phyloP scores from a whole-genome alignment of 331 rosid genomes.

The Rosa hybrid region DNA sequence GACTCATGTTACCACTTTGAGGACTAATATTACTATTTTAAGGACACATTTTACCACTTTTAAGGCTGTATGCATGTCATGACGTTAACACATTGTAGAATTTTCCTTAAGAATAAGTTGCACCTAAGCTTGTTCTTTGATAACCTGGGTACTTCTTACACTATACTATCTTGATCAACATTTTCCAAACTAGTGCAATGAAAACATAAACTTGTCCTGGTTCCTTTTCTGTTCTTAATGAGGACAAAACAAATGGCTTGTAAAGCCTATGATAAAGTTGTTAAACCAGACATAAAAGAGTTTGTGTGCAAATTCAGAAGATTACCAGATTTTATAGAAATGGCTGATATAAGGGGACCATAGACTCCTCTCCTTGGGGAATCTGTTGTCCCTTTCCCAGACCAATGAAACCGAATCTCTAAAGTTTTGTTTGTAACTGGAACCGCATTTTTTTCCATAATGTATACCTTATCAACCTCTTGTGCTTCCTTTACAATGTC shows the following conservation, averaged over 20 bases:
- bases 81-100: no score
- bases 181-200: no score
- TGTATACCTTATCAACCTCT: constrained; percentile 28
- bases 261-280: neutral
- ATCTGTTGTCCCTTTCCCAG: constrained; percentile 33
- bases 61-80: no score
- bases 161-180: neutral
- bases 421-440: constrained; percentile 15
- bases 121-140: neutral
- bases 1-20: no score
- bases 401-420: constrained; percentile 32
- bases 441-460: neutral
- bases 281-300: neutral
- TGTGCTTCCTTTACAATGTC: constrained; percentile 32
- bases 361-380: constrained; percentile 37
- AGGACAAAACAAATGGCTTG: neutral
- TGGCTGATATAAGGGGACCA: constrained; percentile 49
- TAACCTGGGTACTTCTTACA: no score
- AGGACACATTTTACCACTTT: no score
- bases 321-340: constrained; percentile 36
- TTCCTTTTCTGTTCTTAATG: neutral
- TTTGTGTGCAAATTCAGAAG: neutral
- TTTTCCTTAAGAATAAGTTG: no score
- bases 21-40: no score
- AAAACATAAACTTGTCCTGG: neutral